phyloP scores from a whole-genome alignment of 495 filamentous ascomycete species.

The Jackrogersella minutella region DNA sequence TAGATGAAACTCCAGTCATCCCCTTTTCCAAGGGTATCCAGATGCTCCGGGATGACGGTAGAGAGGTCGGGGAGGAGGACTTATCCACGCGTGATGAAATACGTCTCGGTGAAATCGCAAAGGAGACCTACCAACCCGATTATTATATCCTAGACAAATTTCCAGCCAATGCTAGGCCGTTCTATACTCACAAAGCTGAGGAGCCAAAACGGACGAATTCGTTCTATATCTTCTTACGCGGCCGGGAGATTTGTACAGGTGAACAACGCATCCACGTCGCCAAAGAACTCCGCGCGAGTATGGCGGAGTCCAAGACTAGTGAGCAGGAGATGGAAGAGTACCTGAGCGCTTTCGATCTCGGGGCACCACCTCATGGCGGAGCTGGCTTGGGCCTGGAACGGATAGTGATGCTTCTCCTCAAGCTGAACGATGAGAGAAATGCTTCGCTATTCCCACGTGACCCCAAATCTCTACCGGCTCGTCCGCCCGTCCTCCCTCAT shows the following conservation, averaged over 20 bases:
- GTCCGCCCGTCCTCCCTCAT: conserved; percentile 65
- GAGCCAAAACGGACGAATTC: conserved; percentile 74
- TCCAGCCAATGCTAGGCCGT: conserved; percentile 73
- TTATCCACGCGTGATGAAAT: conserved; percentile 77
- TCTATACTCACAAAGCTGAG: conserved; percentile 83
- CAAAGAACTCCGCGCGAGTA: conserved; percentile 70
- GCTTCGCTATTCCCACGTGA: conserved; percentile 77
- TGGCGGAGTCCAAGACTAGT: conserved; percentile 71
- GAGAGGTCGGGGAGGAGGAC: conserved; percentile 69
- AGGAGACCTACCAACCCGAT: conserved; percentile 76
- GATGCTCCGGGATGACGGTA: conserved; percentile 74
- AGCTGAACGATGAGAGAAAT: conserved; percentile 77
- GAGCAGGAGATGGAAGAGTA: conserved; percentile 75
- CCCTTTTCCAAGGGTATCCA: conserved; percentile 73
- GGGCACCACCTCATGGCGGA: conserved; percentile 78
- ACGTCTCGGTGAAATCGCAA: conserved; percentile 71
- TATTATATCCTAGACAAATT: conserved; percentile 87
- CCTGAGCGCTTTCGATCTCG: conserved; percentile 76
- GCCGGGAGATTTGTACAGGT: conserved; percentile 80
- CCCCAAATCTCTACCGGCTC: conserved; percentile 69
- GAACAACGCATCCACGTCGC: conserved; percentile 83
- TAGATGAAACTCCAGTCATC: conserved; percentile 74
- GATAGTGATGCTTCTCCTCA: conserved; percentile 75
- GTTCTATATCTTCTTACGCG: conserved; percentile 83
- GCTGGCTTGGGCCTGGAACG: conserved; percentile 80